A percentile compares a stretch with the other conserved stretches of the same genome.
Conservation (phyloP, 2,329 filamentous ascomycete species). For the Hypoxylon sp. region DNA sequence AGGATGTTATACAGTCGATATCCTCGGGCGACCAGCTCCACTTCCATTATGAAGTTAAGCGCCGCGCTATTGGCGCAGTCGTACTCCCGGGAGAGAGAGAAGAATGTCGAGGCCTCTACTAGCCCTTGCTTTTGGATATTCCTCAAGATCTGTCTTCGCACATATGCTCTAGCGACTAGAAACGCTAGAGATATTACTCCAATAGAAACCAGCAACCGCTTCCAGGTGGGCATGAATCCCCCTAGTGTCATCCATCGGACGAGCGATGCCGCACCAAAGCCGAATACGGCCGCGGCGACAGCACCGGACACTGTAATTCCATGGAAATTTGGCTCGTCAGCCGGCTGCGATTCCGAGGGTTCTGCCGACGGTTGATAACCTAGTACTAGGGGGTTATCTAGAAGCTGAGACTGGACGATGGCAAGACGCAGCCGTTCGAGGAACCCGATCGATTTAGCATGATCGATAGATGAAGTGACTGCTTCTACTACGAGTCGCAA, state of each 20-base stretch:
- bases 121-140: constrained; percentile 54
- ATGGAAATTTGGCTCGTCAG: constrained; percentile 48
- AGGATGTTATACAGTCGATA: constrained; percentile 53
- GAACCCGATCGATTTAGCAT: constrained; percentile 53
- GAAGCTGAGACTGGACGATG: constrained; percentile 55
- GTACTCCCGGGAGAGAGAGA: constrained; percentile 52
- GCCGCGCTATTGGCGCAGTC: constrained; percentile 55
- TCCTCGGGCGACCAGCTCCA: constrained; percentile 55
- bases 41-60: constrained; percentile 56
- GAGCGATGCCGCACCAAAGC: constrained; percentile 51
- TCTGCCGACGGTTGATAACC: constrained; percentile 48
- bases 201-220: constrained; percentile 47
- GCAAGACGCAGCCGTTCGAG: constrained; percentile 55
- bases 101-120: constrained; percentile 51
- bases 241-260: constrained; percentile 52
- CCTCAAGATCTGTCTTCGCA: constrained; percentile 53
- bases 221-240: constrained; percentile 51
- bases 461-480: constrained; percentile 55
- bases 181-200: constrained; percentile 42
- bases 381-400: constrained; percentile 54
- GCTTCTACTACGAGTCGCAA: constrained; percentile 51
- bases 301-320: constrained; percentile 52
- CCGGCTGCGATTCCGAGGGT: constrained; percentile 39
- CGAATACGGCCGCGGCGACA: constrained; percentile 52
- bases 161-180: constrained; percentile 50